Conservation (phyloP, 441 rosid genomes). For the Erodium trifolium region DNA sequence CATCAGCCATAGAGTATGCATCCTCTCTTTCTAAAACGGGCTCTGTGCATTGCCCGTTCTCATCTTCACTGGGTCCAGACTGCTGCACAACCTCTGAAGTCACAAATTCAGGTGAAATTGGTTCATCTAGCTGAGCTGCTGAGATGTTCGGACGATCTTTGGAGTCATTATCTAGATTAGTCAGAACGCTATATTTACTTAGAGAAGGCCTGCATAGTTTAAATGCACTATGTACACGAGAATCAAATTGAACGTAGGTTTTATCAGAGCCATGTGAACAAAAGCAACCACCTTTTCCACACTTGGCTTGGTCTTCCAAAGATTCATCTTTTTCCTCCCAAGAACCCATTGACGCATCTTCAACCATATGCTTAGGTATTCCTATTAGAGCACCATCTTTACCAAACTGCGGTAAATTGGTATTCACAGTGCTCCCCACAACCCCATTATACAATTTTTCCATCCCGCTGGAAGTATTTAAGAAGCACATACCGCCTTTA, state of each 20-base stretch:
- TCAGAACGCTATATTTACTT: slow-evolving; percentile 5
- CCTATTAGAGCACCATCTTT: slow-evolving; percentile 18
- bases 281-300: slow-evolving; percentile 19
- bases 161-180: background rate
- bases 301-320: slow-evolving; percentile 15
- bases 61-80: slow-evolving; percentile 31
- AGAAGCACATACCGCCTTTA: slow-evolving; percentile 17
- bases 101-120: slow-evolving; percentile 19
- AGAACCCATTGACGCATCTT: slow-evolving; percentile 22
- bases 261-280: slow-evolving; percentile 18
- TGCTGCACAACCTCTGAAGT: slow-evolving; percentile 21
- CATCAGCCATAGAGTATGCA: no score
- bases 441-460: slow-evolving; percentile 10
- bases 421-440: slow-evolving; percentile 23
- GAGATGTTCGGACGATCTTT: slow-evolving; percentile 9
- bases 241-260: slow-evolving; percentile 9
- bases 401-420: slow-evolving; percentile 17
- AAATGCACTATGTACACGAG: slow-evolving; percentile 1
- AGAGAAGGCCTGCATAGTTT: slow-evolving; percentile 6
- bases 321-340: slow-evolving; percentile 21
- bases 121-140: slow-evolving; percentile 8
- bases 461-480: background rate
- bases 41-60: slow-evolving; percentile 29
- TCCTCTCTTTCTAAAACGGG: no score
- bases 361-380: slow-evolving; percentile 15